Conservation (phyloP, 352 stramenopile genomes). For the Globisporangium perplexum region DNA sequence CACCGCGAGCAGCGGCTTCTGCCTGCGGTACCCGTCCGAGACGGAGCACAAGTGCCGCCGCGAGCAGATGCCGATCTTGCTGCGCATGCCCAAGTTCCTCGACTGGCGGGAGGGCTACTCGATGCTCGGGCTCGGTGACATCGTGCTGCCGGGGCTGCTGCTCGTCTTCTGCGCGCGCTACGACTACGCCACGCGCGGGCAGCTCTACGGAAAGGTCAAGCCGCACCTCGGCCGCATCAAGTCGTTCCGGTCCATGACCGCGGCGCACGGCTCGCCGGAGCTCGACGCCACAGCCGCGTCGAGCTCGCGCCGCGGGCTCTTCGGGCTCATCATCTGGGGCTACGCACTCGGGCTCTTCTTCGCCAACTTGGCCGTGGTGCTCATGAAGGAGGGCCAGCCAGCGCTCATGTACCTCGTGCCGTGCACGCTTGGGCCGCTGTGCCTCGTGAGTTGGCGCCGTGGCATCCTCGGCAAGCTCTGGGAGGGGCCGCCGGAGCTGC, state of each 20-base stretch:
- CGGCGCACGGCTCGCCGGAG: conserved; percentile 17
- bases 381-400: conserved; percentile 91
- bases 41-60: conserved; percentile 46
- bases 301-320: conserved; percentile 47
- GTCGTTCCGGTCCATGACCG: conserved; percentile 18
- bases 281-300: conserved; percentile 28
- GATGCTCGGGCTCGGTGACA: conserved; percentile 96
- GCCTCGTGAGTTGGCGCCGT: conserved; percentile 62
- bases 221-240: conserved; percentile 41
- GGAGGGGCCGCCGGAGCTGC: conserved; percentile 75
- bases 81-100: conserved; percentile 90
- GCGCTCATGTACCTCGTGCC: conserved; percentile 96
- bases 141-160: conserved; percentile 93
- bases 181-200: conserved; percentile 84
- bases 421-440: conserved; percentile 85
- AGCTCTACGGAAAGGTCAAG: conserved; percentile 56
- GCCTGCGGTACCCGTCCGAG: conserved; percentile 68
- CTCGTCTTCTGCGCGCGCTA: conserved; percentile 94
- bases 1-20: conserved; percentile 46
- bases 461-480: conserved; percentile 89
- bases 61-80: conserved; percentile 93
- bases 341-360: conserved; percentile 93
- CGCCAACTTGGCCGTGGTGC: conserved; percentile 91
- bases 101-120: conserved; percentile 90
- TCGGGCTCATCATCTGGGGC: conserved; percentile 84